Conservation (phyloP, 805 yeast genomes). For the Sugiyamaella smithiae region DNA sequence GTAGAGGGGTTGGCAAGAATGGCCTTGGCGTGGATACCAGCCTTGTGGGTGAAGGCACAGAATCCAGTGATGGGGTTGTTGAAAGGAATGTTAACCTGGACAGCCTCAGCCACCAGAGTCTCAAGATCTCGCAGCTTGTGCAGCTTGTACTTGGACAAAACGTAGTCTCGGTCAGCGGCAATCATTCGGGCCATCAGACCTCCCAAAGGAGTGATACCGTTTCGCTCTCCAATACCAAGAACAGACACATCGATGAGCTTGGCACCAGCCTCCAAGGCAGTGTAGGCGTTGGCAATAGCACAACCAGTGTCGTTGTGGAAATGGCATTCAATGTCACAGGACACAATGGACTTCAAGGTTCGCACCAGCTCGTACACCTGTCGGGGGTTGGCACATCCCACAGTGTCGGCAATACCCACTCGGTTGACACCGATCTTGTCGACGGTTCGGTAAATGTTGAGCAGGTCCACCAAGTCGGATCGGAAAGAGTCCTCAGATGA, state of each 20-base stretch:
- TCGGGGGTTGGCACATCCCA: slow-evolving; percentile 98
- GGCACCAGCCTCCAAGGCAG: slow-evolving; percentile 98
- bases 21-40: slow-evolving; percentile 99
- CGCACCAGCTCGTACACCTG: slow-evolving; percentile 96
- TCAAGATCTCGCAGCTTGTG: slow-evolving; percentile 96
- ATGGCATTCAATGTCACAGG: slow-evolving; percentile 97
- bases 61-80: slow-evolving; percentile 98
- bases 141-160: slow-evolving; percentile 86
- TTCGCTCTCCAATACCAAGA: slow-evolving; percentile 97
- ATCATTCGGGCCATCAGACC: slow-evolving; percentile 99
- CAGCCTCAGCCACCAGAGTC: slow-evolving; percentile 94
- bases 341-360: slow-evolving; percentile 88
- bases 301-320: slow-evolving; percentile 99
- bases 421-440: slow-evolving; percentile 97
- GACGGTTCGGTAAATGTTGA: slow-evolving; percentile 94
- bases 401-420: slow-evolving; percentile 99
- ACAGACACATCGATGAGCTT: slow-evolving; percentile 91
- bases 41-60: slow-evolving; percentile 99
- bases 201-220: slow-evolving; percentile 96
- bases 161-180: slow-evolving; percentile 96
- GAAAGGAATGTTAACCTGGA: slow-evolving; percentile 94
- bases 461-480: slow-evolving; percentile 89
- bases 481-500: slow-evolving; percentile 97
- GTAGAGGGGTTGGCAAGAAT: slow-evolving; percentile 97
- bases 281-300: slow-evolving; percentile 97